Base-by-base conservation (phyloP, 371 early-diverging fungal genomes). In the Circinella umbellata region DNA sequence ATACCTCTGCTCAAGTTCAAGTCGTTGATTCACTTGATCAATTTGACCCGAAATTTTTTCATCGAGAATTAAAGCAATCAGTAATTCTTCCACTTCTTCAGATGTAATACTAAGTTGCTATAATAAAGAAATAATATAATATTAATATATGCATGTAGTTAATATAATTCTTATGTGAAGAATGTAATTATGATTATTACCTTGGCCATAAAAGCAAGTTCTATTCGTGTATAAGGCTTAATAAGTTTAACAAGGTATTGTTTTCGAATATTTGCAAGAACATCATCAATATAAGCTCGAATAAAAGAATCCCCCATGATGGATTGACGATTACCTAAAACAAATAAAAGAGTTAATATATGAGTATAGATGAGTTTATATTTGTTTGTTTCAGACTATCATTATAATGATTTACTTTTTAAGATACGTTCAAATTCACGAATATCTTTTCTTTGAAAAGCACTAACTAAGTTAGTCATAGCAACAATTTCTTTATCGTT, bases 301-400 rank as follows among this genome's bases (percentile, higher is more conserved):
- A 98, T 96, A 76, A 98, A 97, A 4, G 91, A 79, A 73, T 98
- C 98, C 34, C 87, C 93, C 92, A 95, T 91, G 69, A 96, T 96
- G 18, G 89, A 84, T 4, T 76, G 75, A 39, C 86, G 85, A 72
- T 95, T 91, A 4, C 86, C 92, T 91, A 17, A 17, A 9, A 6
- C 42, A 42, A 9, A 11, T 42, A 42, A 9, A 42, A 42, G n/a
- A n/a, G n/a, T n/a, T 42, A 42, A 42, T 42, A 42, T 1, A 42
- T 9, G 11, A 42, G 42, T 6, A 42, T 9, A 6, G 3, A 9
- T 69, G 10, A 46, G 47, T 18, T 67, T 14, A 34, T 63, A 47
- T 39, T 4, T 47, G 7, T 39, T 14, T 11, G 4, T 14, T 55
- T 9, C 7, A 8, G 27, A 15, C 17, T 8, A 17, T 20, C 14